Conservation (phyloP, 2,329 filamentous ascomycete genomes). For the Trichophyton equinum region DNA sequence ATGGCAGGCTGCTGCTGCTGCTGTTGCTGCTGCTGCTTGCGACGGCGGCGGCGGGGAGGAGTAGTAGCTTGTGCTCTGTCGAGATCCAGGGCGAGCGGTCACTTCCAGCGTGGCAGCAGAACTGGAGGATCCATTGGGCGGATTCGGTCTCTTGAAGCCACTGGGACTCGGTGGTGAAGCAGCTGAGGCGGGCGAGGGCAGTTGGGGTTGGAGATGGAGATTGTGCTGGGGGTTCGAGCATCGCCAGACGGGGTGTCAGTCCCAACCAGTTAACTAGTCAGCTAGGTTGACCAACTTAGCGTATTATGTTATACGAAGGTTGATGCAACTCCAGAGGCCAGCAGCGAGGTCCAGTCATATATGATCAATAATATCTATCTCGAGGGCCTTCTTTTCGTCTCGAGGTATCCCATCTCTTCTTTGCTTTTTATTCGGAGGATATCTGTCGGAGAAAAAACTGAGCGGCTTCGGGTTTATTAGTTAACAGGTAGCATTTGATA, state of each 20-base stretch:
- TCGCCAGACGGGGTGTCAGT: not conserved
- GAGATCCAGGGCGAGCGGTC: not conserved
- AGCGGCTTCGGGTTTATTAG: not conserved
- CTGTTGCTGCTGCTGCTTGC: too few species aligned
- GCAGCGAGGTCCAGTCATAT: not conserved
- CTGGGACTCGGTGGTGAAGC: not conserved
- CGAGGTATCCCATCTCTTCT: not conserved
- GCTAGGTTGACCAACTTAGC: not conserved
- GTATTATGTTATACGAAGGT: not conserved
- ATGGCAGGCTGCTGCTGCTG: not conserved
- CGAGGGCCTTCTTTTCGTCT: not conserved
- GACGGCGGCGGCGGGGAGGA: not conserved
- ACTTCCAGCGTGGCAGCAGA: not conserved
- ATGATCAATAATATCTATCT: not conserved
- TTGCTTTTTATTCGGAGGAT: not conserved
- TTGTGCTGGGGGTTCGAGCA: not conserved
- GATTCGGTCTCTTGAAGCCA: not conserved
- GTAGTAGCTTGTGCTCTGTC: not conserved
- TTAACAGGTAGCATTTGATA: not conserved
- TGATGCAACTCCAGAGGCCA: not conserved
- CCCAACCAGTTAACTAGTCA: too few species aligned
- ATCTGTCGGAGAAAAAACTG: not conserved
- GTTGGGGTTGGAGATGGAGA: too few species aligned
- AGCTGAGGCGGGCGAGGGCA: not conserved
- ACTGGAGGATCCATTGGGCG: not conserved